Evolutionary conservation across 2,329 filamentous ascomycete genomes (phyloP).

Genomic region (Fusarium lateritium): DNA sequence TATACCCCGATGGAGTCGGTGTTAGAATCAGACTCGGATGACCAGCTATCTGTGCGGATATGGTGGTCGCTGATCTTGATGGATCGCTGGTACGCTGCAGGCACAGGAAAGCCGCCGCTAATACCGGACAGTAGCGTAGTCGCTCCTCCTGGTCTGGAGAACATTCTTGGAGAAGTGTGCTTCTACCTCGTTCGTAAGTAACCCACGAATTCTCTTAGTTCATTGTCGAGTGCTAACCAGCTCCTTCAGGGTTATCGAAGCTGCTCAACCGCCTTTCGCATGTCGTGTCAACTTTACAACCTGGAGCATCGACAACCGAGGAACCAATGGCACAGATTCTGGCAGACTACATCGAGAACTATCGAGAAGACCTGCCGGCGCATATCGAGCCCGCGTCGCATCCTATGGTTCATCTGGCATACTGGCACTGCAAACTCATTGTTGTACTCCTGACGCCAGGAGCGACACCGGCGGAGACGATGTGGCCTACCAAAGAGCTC

Average conservation of each 20-base stretch:
- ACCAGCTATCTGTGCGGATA: conserved; percentile 73
- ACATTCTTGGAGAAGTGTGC: conserved; percentile 72
- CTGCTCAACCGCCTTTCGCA: conserved; percentile 63
- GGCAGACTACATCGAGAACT: conserved; percentile 67
- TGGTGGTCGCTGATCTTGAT: conserved; percentile 82
- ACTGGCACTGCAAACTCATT: conserved; percentile 79
- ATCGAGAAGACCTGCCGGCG: conserved; percentile 74
- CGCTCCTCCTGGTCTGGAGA: conserved; percentile 70
- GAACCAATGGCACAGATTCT: conserved; percentile 54
- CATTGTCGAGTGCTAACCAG: conserved; percentile 23
- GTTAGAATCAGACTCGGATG: conserved; percentile 71
- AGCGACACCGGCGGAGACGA: conserved; percentile 68
- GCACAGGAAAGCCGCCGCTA: conserved; percentile 72
- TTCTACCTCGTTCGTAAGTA: conserved; percentile 77
- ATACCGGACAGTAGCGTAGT: conserved; percentile 75
- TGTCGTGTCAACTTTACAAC: conserved; percentile 56
- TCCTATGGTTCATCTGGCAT: conserved; percentile 75
- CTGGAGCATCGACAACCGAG: conserved; percentile 55
- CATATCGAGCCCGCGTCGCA: conserved; percentile 66
- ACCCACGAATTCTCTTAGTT: too few species aligned
- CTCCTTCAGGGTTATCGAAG: conserved; percentile 65
- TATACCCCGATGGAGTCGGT: conserved; percentile 61
- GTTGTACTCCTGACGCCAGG: conserved; percentile 72
- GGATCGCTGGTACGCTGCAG: conserved; percentile 81
- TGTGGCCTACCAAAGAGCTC: conserved; percentile 73